Base-by-base conservation (phyloP, 257 asterid genomes). In the Plantago ovata region DNA sequence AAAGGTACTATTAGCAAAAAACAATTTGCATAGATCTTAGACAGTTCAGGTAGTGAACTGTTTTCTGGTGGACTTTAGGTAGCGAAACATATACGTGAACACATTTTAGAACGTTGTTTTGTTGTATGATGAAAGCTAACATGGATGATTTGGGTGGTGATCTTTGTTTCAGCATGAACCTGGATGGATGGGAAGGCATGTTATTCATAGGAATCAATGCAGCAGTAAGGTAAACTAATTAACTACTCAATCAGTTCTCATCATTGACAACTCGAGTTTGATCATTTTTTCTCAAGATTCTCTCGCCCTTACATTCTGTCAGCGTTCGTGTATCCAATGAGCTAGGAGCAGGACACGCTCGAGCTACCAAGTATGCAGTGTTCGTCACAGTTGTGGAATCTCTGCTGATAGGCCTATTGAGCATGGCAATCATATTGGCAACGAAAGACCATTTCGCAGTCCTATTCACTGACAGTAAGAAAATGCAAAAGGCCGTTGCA, bases 121-220 rank as follows among this genome's bases (percentile, higher is more conserved):
- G 36, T 28, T 28, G 1, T 28, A 28, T 28, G 7, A 28, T 3
- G 36, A 28, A 1, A 28, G 4, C 36, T 28, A 28, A 28, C 36
- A 3, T 28, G n/a, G n/a, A n/a, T n/a, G 36, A 28, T 28, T 4
- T 60, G 10, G 12, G 2, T 24, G 4, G 18, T 13, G 53, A 9
- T 41, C 22, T 57, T n/a, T 43, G 11, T 77, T 70, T 13, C 75
- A 93, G 98, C 81, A 93, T 89, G 98, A 93, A 93, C 69, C 59
- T 88, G 69, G 83, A 93, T 71, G 98, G 98, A 58, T 93, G 98
- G 98, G 98, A 93, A 81, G 97, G 97, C 19, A 93, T 93, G 98
- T 63, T 89, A 39, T 93, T 93, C 83, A 89, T 89, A 20, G 98
- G 97, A 44, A 84, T 93, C 8, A 86, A 89, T 75, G 97, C 96